A percentile compares a stretch with the other conserved stretches of the same genome.
phyloP scores from a whole-genome alignment of 495 filamentous ascomycete genomes.

The Penicillium coffeae region DNA sequence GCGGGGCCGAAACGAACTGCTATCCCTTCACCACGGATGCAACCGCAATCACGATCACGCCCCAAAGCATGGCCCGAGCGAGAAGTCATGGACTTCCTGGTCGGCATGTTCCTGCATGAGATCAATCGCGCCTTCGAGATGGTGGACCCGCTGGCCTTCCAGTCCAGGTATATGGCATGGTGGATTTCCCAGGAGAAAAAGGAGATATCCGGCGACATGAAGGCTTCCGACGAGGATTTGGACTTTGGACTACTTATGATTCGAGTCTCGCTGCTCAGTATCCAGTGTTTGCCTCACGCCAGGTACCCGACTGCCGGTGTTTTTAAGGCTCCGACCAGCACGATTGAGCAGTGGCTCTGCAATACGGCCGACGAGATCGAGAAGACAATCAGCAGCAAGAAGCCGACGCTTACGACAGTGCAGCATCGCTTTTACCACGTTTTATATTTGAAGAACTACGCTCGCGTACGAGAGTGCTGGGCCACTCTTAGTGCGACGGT shows the following conservation, averaged over 20 bases:
- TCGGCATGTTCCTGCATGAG: constrained; percentile 13
- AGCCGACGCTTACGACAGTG: constrained; percentile 9
- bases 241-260: constrained; percentile 17
- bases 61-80: constrained; percentile 12
- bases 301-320: constrained; percentile 12
- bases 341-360: constrained; percentile 12
- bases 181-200: constrained; percentile 9
- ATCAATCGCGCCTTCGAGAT: constrained; percentile 17
- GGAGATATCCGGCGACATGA: neutral
- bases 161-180: constrained; percentile 12
- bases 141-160: constrained; percentile 11
- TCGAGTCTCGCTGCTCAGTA: constrained; percentile 16
- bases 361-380: constrained; percentile 13
- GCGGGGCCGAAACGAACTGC: neutral
- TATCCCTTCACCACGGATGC: neutral
- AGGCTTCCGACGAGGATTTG: constrained; percentile 11
- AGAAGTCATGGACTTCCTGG: constrained; percentile 12
- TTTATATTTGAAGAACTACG: constrained; percentile 12
- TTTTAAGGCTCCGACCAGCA: constrained; percentile 1
- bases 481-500: constrained; percentile 12
- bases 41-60: constrained; percentile 1
- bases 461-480: constrained; percentile 13
- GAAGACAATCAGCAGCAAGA: neutral
- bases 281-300: constrained; percentile 15
- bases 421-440: constrained; percentile 17